A percentile compares a stretch with the other conserved stretches of the same genome.
Conservation (phyloP, 768 basidiomycete genomes). For the Podaxis carcinomalis region DNA sequence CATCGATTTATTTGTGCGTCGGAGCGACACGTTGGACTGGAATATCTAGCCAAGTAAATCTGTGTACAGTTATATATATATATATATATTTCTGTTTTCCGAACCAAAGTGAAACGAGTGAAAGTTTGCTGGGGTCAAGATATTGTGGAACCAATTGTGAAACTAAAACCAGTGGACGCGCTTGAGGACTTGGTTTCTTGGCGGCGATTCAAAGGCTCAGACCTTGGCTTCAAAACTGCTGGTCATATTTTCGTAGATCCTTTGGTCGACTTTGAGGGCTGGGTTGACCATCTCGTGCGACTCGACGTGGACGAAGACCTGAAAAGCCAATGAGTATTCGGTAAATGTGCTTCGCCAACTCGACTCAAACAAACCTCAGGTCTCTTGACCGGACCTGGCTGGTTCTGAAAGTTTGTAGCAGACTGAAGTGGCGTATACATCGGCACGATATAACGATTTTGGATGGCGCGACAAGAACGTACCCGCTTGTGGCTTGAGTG, state of each 20-base stretch:
- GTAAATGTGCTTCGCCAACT: not conserved
- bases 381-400: not conserved
- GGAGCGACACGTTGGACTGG: not conserved
- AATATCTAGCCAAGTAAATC: not conserved
- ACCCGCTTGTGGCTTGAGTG: conserved; percentile 1
- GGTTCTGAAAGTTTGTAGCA: not conserved
- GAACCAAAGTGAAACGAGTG: not conserved
- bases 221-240: conserved; percentile 6
- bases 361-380: not conserved
- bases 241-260: conserved; percentile 7
- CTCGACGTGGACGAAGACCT: conserved; percentile 21
- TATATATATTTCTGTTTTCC: not conserved
- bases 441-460: not conserved
- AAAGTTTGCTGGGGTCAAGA: too few relatives aligned
- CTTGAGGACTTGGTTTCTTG: not conserved
- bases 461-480: not conserved
- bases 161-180: too few relatives aligned
- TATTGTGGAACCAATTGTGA: too few relatives aligned
- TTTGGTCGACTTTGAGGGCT: conserved; percentile 8
- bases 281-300: conserved; percentile 18
- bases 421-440: not conserved
- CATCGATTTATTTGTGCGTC: not conserved
- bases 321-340: not conserved
- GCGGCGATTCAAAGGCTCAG: not conserved
- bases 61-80: not conserved